phyloP scores from a whole-genome alignment of 192 early-diverging fungal genomes.

The Coemansia sp. region DNA sequence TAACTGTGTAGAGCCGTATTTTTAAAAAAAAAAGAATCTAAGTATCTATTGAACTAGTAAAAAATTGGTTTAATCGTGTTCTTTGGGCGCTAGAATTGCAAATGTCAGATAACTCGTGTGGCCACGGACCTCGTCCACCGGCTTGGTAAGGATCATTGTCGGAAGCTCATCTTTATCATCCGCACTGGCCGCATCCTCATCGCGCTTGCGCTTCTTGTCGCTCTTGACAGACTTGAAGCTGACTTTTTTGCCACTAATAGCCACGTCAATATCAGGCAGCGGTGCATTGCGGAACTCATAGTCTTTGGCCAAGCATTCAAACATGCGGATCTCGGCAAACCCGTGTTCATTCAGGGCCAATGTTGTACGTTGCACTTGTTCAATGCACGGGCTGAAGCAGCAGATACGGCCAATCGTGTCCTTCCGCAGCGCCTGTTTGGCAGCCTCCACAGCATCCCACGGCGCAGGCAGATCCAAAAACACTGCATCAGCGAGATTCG shows the following conservation, averaged over 20 bases:
- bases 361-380: conserved; percentile 86
- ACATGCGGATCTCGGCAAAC: conserved; percentile 93
- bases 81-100: conserved; percentile 56
- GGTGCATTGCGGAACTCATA: conserved; percentile 67
- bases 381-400: conserved; percentile 93
- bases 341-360: conserved; percentile 73
- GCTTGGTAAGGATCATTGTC: conserved; percentile 62
- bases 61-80: background rate
- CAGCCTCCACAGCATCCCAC: conserved; percentile 85
- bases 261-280: conserved; percentile 64
- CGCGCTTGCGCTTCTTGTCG: conserved; percentile 47
- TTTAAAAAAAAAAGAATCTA: background rate
- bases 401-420: conserved; percentile 83
- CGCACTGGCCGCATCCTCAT: background rate
- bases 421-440: conserved; percentile 82
- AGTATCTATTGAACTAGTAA: background rate
- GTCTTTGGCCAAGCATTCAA: conserved; percentile 81
- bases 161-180: background rate
- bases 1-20: conserved; percentile 33
- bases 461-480: conserved; percentile 96
- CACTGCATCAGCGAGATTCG: conserved; percentile 76
- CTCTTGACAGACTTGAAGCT: conserved; percentile 27
- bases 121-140: conserved; percentile 61
- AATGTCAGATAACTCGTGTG: conserved; percentile 97
- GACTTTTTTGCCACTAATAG: conserved; percentile 49